Evolutionary conservation across 2,329 filamentous ascomycete species (phyloP).

Genomic region (Penicillium sp.): DNA sequence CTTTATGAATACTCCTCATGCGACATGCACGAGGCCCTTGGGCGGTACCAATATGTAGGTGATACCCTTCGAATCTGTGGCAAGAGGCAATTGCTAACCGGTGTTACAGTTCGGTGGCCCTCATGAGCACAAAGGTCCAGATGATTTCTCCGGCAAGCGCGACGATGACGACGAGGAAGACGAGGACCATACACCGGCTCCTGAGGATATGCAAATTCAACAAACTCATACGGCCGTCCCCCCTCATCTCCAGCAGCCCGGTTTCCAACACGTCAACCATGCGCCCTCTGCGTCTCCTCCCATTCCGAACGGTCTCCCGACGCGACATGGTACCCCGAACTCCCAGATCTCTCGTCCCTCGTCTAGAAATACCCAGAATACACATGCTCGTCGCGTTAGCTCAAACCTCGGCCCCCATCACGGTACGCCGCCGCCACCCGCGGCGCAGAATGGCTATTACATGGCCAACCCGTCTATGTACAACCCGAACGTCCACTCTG

Average conservation of each 20-base stretch:
- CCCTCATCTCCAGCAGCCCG: conserved; percentile 66
- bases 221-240: conserved; percentile 62
- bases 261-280: conserved; percentile 80
- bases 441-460: conserved; percentile 68
- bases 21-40: conserved; percentile 88
- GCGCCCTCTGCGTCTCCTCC: conserved; percentile 88
- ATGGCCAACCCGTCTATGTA: conserved; percentile 86
- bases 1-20: conserved; percentile 95
- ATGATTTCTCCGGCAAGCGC: conserved; percentile 80
- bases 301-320: conserved; percentile 73
- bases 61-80: not conserved
- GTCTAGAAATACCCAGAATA: conserved; percentile 61
- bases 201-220: conserved; percentile 60
- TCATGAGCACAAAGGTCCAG: conserved; percentile 94
- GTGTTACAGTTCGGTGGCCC: conserved; percentile 75
- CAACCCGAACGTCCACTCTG: conserved; percentile 60
- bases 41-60: conserved; percentile 86
- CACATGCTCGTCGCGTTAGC: conserved; percentile 69
- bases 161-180: conserved; percentile 77
- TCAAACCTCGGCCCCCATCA: conserved; percentile 71
- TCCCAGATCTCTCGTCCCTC: conserved; percentile 74
- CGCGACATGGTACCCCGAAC: conserved; percentile 78
- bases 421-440: conserved; percentile 58
- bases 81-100: not conserved
- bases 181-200: conserved; percentile 66